Evolutionary conservation across 176 grass and related monocot genomes (phyloP), one percentile per base, ranked within the genome.

Genomic region (Aegilops longissima): DNA sequence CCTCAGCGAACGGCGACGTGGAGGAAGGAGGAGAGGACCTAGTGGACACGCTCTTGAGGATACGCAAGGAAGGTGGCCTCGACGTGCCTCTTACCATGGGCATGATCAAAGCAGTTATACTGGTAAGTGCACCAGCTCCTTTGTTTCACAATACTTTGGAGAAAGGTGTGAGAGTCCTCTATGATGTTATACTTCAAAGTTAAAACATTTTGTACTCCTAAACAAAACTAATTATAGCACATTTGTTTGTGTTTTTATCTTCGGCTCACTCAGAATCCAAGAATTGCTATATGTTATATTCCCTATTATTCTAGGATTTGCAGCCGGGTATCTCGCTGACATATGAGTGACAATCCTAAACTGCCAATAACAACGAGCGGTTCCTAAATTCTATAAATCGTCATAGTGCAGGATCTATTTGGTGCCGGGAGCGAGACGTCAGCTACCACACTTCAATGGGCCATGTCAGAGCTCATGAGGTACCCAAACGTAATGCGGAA

Each of bases 61-160:
- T 84, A 18, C 87, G 65, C 40, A 80, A 44, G 35, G 86, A 76
- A 42, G 86, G 72, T 5, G 73, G 51, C 36, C 73, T 83, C 25
- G 87, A 83, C 9, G 25, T 78, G 35, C 87, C 87, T 38, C 80
- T 88, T 36, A 88, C 87, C 64, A 88, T 83, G 80, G 87, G 73
- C 61, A 44, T 40, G 23, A 59, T 89, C 61, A 89, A 85, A 12
- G 63, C 61, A 6, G 23, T 84, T 20, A 84, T 89, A 45, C 61
- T 82, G 1, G 86, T 88, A 88, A 77, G 80, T 66, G n/a, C 65
- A 51, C 16, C 44, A 18, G 67, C 16, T 18, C 13, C 14, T 68
- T 31, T 68, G 30, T 34, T 69, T 36, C 66, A 69, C 6, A 4
- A 18, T 34, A 63, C 21, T 63, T 8, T 68, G 66, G 36, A 38